A percentile compares a stretch with the other conserved stretches of the same genome.
These are phyloP conservation scores for Fusarium subtropicale DNA, from an alignment of 2,329 filamentous ascomycete genomes.

Conservation along the genomic window DNA sequence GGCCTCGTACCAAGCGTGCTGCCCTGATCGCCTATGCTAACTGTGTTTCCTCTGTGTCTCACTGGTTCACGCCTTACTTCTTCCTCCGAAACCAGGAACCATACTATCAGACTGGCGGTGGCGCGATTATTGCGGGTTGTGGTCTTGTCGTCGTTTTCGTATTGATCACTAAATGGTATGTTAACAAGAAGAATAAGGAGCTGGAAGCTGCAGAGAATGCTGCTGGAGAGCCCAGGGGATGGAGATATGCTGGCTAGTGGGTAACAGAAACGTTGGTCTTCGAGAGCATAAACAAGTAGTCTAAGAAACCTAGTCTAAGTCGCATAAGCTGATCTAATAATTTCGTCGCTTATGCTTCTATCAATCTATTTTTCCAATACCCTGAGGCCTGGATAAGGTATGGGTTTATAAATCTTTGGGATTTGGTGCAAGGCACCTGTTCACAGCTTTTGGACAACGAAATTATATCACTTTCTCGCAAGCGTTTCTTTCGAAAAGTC, in stretches of 20 bases:
- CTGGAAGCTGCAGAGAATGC: conserved; percentile 37
- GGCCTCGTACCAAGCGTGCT: conserved; percentile 55
- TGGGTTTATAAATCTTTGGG: no score
- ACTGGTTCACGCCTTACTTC: conserved; percentile 59
- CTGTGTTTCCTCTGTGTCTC: conserved; percentile 53
- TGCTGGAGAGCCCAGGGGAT: conserved; percentile 25
- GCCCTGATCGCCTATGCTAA: conserved; percentile 58
- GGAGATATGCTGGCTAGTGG: conserved; percentile 22
- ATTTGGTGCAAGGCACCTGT: no score
- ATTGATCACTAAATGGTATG: conserved; percentile 41
- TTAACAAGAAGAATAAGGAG: conserved; percentile 43
- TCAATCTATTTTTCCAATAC: no score
- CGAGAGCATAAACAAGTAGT: not conserved
- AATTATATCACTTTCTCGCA: no score
- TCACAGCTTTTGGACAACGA: no score
- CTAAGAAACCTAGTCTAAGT: no score
- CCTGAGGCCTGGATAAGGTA: no score
- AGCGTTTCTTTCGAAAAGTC: no score
- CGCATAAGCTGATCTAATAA: no score
- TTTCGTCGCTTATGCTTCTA: no score
- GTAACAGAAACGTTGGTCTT: no score
- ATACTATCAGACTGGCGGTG: conserved; percentile 48
- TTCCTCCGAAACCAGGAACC: conserved; percentile 48
- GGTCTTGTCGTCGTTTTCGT: conserved; percentile 36
- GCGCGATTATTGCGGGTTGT: conserved; percentile 46